Evolutionary conservation across 202 grass and related monocot genomes (phyloP), one percentile per base, ranked within the genome.

Genomic region (Sporobolus alterniflorus): DNA sequence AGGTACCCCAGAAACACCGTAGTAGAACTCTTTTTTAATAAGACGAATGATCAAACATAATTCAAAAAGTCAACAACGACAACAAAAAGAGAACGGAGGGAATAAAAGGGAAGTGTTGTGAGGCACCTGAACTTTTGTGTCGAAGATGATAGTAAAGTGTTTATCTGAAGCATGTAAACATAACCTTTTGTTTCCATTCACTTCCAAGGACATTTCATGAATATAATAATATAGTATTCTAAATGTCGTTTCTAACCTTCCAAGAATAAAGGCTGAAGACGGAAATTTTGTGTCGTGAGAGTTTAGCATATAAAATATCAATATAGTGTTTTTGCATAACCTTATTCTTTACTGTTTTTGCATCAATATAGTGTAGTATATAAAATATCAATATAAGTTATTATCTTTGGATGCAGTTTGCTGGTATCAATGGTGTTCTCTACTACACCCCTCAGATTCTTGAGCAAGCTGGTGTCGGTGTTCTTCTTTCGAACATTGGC

Each of bases 391-490:
- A 6, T 83, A 73, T 49, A 55, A 47, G 43, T 57, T 34, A 40
- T 83, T 67, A 46, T 69, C 14, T 33, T 82, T 39, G 69, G 81
- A 13, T 80, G 67, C 82, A 94, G 92, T 92, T 94, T 92, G 82
- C 92, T 76, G 92, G 92, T 29, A 94, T 94, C 83, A 94, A 90
- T 17, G 92, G 92, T 50, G 92, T 94, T 80, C 82, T 94, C 5
- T 94, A 94, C 75, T 94, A 94, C 82, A 94, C 89, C 9, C 92
- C 92, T 52, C 92, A 94, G 80, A 94, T 94, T 44, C 92, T 94
- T 76, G 78, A 94, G 78, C 92, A 94, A 88, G 92, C 89, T 39
- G 92, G 92, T 65, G 92, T 94, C n/a, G 84, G 75, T 62, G 41
- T 90, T 74, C 82, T 94, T 73, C 75, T 94, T 36, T 84, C 81